Conservation (phyloP, 352 stramenopile genomes). For the Phytophthora sp. region DNA sequence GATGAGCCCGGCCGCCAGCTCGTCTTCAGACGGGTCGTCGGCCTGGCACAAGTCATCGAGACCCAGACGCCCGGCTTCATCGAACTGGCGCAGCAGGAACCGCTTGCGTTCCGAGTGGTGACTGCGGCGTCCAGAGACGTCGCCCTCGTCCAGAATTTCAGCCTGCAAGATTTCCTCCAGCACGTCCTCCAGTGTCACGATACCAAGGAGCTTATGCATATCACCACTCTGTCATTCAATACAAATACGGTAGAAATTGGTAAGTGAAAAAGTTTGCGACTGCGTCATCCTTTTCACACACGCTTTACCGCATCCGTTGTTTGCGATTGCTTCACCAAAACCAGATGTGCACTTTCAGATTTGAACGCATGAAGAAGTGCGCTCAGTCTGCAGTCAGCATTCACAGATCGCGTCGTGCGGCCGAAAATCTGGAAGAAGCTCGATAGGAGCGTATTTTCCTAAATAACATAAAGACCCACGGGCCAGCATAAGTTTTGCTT, state of each 20-base stretch:
- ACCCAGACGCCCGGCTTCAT: constrained; percentile 49
- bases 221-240: constrained; percentile 67
- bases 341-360: constrained; percentile 92
- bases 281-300: not conserved
- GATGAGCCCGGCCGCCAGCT: constrained; percentile 28
- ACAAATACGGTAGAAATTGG: not conserved
- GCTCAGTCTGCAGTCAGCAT: constrained; percentile 91
- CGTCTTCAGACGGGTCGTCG: constrained; percentile 47
- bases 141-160: constrained; percentile 97
- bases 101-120: constrained; percentile 56
- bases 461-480: not conserved
- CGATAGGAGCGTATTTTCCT: constrained; percentile 70
- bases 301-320: constrained; percentile 51
- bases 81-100: constrained; percentile 55
- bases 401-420: constrained; percentile 75
- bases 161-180: constrained; percentile 97
- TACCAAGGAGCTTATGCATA: constrained; percentile 94
- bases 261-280: not conserved
- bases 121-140: constrained; percentile 56
- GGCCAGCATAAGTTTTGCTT: constrained; percentile 43
- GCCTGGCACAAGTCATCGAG: constrained; percentile 50
- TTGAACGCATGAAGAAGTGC: constrained; percentile 96
- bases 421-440: constrained; percentile 79
- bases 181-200: constrained; percentile 99
- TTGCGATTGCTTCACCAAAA: constrained; percentile 94